Base-by-base conservation (phyloP, 2,329 filamentous ascomycete genomes). In the Ophiostoma ulmi region DNA sequence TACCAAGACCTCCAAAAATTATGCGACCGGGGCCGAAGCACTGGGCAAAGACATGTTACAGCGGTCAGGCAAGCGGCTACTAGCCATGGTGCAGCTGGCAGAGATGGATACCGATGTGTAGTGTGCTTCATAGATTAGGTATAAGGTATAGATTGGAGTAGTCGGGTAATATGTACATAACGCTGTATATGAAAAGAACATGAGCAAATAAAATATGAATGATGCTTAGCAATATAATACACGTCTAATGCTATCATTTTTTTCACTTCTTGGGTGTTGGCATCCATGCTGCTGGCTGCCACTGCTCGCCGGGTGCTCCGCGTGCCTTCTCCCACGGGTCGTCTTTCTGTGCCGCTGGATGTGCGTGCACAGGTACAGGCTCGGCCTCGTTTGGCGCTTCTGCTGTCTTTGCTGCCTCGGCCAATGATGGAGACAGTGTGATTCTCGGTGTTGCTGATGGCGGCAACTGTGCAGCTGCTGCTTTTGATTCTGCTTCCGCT, bases 261-360 rank as follows among this genome's bases (percentile, higher is more conserved):
- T 31, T 31, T 31, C 31, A 75, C 75, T 80, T 81, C 39, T 77
- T 77, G 11, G 75, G 67, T 31, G 73, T 13, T 1, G 77, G 77
- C 10, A 74, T 80, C 90, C 90, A 92, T 3, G 87, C 80, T 67
- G 86, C 77, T 0, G 90, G 90, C 78, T 91, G 87, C 88, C 88
- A 91, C n/a, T 80, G 82, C 77, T 91, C 88, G 70, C 88, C 83
- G 0, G 88, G 86, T 0, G 82, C 83, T n/a, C 80, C 81, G n/a
- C 78, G 76, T 26, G 83, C 81, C 73, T 81, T 83, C 39, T 84
- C 85, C 88, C 88, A 91, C 2, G 88, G 88, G 76, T 89, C 83
- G 8, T 72, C 71, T 48, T 72, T n/a, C 69, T 31, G 52, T 31
- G n/a, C 5, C 38, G 44, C 22, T 63, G 52, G 48, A 17, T 63